Evolutionary conservation across 148 eudicot species (phyloP).

Genomic region (Camellia lanceoleosa): DNA sequence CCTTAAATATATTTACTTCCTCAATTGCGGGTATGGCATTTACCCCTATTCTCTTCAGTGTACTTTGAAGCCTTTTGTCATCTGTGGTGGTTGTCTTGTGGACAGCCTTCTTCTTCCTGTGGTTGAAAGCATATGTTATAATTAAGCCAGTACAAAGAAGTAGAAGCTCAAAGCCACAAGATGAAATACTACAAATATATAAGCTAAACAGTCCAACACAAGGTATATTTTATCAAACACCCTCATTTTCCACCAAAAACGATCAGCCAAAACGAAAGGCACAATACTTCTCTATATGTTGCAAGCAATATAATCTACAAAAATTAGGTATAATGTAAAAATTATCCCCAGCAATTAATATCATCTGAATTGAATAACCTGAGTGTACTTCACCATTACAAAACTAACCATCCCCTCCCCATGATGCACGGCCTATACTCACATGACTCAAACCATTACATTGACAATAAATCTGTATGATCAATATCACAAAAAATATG

Average conservation of each 20-base stretch:
- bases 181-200: neutral
- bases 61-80: conserved; percentile 87
- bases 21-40: conserved; percentile 80
- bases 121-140: neutral
- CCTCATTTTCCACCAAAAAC: neutral
- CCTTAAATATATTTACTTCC: conserved; percentile 88
- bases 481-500: neutral
- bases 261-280: neutral
- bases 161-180: neutral
- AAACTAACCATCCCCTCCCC: neutral
- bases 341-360: neutral
- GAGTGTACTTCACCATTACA: neutral
- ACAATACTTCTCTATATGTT: neutral
- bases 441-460: neutral
- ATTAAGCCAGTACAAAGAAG: neutral
- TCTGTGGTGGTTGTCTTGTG: conserved; percentile 89
- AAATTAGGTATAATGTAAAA: neutral
- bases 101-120: conserved; percentile 94
- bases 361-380: neutral
- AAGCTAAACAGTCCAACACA: neutral
- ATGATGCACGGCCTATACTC: neutral
- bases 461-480: neutral
- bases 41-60: conserved; percentile 88
- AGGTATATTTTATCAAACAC: neutral
- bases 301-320: neutral